Base-by-base conservation (phyloP, 345 rosid genomes). In the Syzygium jambos region DNA sequence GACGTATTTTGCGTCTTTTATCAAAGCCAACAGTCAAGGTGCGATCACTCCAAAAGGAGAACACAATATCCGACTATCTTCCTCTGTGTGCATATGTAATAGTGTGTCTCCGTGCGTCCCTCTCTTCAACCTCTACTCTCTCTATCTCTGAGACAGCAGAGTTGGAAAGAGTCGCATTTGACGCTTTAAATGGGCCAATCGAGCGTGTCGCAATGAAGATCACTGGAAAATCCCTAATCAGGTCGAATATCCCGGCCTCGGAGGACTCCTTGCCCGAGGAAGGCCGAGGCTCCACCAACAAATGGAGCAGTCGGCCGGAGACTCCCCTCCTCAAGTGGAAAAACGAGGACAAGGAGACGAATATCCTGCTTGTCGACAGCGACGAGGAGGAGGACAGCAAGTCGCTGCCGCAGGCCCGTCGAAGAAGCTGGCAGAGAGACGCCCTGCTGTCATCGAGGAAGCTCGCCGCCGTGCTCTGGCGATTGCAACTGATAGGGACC, bases 271-370 rank as follows among this genome's bases (percentile, higher is more conserved):
- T 85, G 96, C 82, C 87, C 89, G 85, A 93, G 88, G 89, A 93
- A 94, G 90, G 87, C 93, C 30, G 93, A 91, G 56, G 90, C 89
- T 89, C 78, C 23, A 87, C 87, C 6, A 94, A 95, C 68, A 91
- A 91, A 25, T 83, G 97, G 88, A 94, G 95, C 87, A 89, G 98
- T 86, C 86, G 98, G 38, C 98, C 96, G 3, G 98, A 94, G 90
- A 97, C 99, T 29, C 98, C 98, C 51, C 80, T 95, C n/a, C 89
- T 94, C 89, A 96, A 92, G 91, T 97, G 99, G 98, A 95, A 93
- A 90, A 91, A 90, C 30, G 96, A 95, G 51, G 97, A 89, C 89
- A 87, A 52, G 92, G 87, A 78, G 91, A 85, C 73, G 52, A 38
- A 84, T 84, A 88, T 17, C 34, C 89, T 43, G 63, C 91, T 55